phyloP scores from a whole-genome alignment of 129 eudicot genomes.

The Erigeron canadensis region DNA sequence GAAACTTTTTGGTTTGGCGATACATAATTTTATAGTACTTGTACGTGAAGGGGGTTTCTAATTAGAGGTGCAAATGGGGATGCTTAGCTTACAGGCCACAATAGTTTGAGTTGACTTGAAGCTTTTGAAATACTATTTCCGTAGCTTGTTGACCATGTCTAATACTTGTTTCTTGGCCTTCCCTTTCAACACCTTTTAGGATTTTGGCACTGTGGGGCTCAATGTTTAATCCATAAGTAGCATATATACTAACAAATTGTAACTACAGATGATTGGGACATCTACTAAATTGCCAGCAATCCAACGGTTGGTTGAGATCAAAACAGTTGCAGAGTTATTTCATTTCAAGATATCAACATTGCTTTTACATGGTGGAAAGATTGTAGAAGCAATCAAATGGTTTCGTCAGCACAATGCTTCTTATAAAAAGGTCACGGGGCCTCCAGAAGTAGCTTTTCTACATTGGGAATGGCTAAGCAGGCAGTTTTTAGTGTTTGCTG shows the following conservation, averaged over 20 bases:
- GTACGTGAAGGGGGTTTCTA: neutral
- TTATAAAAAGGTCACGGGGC: constrained; percentile 69
- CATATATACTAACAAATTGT: constrained; percentile 22
- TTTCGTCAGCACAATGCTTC: constrained; percentile 73
- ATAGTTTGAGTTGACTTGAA: neutral
- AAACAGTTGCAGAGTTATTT: constrained; percentile 79
- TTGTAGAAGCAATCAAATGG: constrained; percentile 82
- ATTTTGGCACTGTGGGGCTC: neutral
- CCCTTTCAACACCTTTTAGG: neutral
- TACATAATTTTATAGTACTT: too few relatives aligned
- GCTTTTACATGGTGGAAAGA: constrained; percentile 86
- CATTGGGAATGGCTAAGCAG: constrained; percentile 98
- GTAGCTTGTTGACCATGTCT: constrained; percentile 12
- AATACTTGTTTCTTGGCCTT: neutral
- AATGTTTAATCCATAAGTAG: neutral
- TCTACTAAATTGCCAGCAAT: constrained; percentile 87
- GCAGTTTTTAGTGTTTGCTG: constrained; percentile 87
- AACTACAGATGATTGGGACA: constrained; percentile 77
- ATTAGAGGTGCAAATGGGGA: neutral
- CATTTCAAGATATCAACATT: constrained; percentile 85
- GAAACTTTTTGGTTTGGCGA: too few relatives aligned
- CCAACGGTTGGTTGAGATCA: constrained; percentile 91
- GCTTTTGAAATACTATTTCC: constrained; percentile 12
- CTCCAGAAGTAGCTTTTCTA: constrained; percentile 64
- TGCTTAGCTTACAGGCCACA: neutral